phyloP scores from a whole-genome alignment of 2,329 filamentous ascomycete genomes.

The Ascochyta lentis region DNA sequence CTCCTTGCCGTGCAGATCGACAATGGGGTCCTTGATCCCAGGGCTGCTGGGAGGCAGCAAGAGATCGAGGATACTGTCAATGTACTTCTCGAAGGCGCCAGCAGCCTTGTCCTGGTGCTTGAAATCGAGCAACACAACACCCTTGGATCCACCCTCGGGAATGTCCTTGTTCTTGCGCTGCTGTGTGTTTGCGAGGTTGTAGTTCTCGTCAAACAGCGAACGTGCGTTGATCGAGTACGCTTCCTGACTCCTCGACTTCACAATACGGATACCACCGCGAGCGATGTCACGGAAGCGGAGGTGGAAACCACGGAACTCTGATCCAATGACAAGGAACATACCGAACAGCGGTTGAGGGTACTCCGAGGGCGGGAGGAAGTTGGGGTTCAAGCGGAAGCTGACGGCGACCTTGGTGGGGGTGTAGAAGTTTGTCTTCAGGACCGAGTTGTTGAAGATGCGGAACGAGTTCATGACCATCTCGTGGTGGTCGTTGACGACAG shows the following conservation, averaged over 20 bases:
- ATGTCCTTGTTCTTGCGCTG: conserved; percentile 99
- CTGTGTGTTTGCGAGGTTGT: conserved; percentile 96
- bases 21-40: conserved; percentile 98
- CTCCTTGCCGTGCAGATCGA: conserved; percentile 91
- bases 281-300: conserved; percentile 97
- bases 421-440: conserved; percentile 97
- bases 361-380: conserved; percentile 87
- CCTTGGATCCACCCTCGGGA: conserved; percentile 96
- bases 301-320: conserved; percentile 96
- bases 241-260: conserved; percentile 96
- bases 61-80: conserved; percentile 96
- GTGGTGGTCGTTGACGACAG: conserved; percentile 81
- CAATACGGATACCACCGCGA: conserved; percentile 95
- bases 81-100: conserved; percentile 99
- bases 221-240: conserved; percentile 96
- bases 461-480: conserved; percentile 98
- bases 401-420: conserved; percentile 98
- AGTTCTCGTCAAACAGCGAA: conserved; percentile 98
- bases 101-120: conserved; percentile 91
- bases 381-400: conserved; percentile 90
- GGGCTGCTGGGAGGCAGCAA: conserved; percentile 87
- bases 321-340: conserved; percentile 98
- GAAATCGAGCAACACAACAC: conserved; percentile 91
- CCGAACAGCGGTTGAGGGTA: conserved; percentile 94
- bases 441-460: conserved; percentile 89